phyloP scores from a whole-genome alignment of 1,284 basidiomycete genomes.

The Pisolithus thermaeus region DNA sequence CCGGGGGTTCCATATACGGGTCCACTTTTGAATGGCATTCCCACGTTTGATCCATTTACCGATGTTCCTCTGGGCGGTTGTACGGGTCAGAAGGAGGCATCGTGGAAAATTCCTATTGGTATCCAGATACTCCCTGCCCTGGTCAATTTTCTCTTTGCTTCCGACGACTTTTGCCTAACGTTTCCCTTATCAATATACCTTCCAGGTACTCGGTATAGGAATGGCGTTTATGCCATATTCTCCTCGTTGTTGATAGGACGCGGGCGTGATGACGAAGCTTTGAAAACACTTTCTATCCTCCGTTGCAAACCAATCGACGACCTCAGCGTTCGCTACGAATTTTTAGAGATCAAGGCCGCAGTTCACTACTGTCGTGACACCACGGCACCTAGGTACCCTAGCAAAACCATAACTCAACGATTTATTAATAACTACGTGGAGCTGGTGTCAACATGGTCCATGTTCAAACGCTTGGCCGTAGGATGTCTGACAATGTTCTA shows the following conservation, averaged over 20 bases:
- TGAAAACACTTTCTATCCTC: constrained; percentile 20
- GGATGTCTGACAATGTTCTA: constrained; percentile 31
- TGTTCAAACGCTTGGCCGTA: constrained; percentile 27
- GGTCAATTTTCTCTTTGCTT: constrained; percentile 9
- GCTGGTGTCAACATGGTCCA: constrained; percentile 26
- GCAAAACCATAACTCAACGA: constrained; percentile 14
- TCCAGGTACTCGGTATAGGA: constrained; percentile 27
- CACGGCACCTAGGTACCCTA: constrained; percentile 14
- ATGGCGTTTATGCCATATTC: constrained; percentile 32
- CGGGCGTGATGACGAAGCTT: constrained; percentile 28
- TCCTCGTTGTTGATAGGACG: constrained; percentile 33
- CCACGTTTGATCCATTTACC: constrained; percentile 24
- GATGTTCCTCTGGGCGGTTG: constrained; percentile 29
- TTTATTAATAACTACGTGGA: constrained; percentile 20
- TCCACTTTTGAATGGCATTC: constrained; percentile 27
- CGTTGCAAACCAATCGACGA: constrained; percentile 18
- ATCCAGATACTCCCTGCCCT: constrained; percentile 29
- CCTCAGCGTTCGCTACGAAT: constrained; percentile 22
- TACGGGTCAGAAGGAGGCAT: constrained; percentile 26
- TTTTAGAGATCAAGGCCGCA: constrained; percentile 30
- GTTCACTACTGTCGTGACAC: constrained; percentile 21
- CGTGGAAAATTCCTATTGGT: constrained; percentile 25
- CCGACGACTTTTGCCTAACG: background rate
- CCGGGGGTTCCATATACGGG: constrained; percentile 26
- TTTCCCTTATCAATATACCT: constrained; percentile 1